Evolutionary conservation across 768 basidiomycete genomes (phyloP).

Genomic region (Mycena pura): DNA sequence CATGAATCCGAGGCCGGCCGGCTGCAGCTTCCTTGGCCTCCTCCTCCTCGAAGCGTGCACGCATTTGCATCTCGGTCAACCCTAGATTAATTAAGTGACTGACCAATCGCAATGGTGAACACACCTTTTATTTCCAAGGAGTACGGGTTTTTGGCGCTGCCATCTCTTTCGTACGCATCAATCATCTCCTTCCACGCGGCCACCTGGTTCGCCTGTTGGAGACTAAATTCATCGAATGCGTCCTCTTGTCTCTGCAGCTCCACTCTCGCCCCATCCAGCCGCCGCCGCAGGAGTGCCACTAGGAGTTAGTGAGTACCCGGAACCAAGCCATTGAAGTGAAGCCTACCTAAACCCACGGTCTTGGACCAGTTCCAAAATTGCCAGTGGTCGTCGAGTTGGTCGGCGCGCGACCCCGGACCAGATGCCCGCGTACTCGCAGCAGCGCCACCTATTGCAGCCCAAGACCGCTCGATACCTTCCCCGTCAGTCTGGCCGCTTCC

Average conservation of each 20-base stretch:
- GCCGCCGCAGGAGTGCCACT: neutral
- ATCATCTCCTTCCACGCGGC: conserved; percentile 1
- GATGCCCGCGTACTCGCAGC: conserved; percentile 40
- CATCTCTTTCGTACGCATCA: neutral
- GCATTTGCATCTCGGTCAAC: neutral
- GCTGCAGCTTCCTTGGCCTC: neutral
- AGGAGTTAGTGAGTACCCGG: neutral
- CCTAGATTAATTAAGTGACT: too few species aligned
- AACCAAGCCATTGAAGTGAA: neutral
- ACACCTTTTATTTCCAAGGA: neutral
- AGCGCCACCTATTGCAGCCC: neutral
- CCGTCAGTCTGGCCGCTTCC: conserved; percentile 9
- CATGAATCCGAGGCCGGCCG: neutral
- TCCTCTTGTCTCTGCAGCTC: neutral
- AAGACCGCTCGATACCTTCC: conserved; percentile 11
- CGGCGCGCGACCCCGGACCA: conserved; percentile 37
- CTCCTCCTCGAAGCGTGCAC: neutral
- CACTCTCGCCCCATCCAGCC: neutral
- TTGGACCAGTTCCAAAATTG: conserved; percentile 38
- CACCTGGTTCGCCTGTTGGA: neutral
- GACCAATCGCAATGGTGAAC: too few species aligned
- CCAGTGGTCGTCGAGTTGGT: conserved; percentile 37
- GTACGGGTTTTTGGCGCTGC: neutral
- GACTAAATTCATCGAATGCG: neutral
- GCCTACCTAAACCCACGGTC: conserved; percentile 29